These are phyloP conservation scores for Dicorynia guianensis DNA, from an alignment of 306 rosid species.

Conservation along the genomic window DNA sequence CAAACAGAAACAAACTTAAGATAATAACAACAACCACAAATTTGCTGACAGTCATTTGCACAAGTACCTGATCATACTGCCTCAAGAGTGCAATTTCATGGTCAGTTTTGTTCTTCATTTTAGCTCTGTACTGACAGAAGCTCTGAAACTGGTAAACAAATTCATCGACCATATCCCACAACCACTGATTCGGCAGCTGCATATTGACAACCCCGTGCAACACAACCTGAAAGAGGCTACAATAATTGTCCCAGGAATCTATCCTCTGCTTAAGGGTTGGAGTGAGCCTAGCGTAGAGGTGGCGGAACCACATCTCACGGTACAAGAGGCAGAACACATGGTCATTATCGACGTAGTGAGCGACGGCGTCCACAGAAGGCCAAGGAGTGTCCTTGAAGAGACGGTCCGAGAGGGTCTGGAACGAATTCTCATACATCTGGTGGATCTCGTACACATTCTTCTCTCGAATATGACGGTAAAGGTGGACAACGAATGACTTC, in stretches of 20 bases:
- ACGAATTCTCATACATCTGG: slow-evolving; percentile 88
- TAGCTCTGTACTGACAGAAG: slow-evolving; percentile 93
- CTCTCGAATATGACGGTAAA: slow-evolving; percentile 93
- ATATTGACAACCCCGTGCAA: slow-evolving; percentile 92
- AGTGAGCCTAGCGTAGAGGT: slow-evolving; percentile 84
- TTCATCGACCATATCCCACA: slow-evolving; percentile 99
- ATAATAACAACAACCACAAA: neutral
- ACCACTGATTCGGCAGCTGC: slow-evolving; percentile 98
- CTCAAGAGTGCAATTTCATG: slow-evolving; percentile 82
- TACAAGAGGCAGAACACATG: slow-evolving; percentile 94
- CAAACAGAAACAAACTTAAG: neutral
- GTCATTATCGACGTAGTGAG: slow-evolving; percentile 85
- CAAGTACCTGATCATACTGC: slow-evolving; percentile 74
- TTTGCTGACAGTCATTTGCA: neutral
- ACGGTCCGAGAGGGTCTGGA: slow-evolving; percentile 87
- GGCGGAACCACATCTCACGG: slow-evolving; percentile 99
- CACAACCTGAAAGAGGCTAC: slow-evolving; percentile 91
- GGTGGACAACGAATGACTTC: slow-evolving; percentile 83
- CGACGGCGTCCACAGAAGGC: slow-evolving; percentile 96
- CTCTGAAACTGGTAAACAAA: slow-evolving; percentile 98
- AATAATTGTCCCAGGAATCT: slow-evolving; percentile 96
- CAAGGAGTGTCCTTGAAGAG: slow-evolving; percentile 94
- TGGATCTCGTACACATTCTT: slow-evolving; percentile 97
- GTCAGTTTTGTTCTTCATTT: slow-evolving; percentile 89
- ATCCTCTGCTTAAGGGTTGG: slow-evolving; percentile 93